Base-by-base conservation (phyloP, 140 eudicot species). In the Flaveria floridana region DNA sequence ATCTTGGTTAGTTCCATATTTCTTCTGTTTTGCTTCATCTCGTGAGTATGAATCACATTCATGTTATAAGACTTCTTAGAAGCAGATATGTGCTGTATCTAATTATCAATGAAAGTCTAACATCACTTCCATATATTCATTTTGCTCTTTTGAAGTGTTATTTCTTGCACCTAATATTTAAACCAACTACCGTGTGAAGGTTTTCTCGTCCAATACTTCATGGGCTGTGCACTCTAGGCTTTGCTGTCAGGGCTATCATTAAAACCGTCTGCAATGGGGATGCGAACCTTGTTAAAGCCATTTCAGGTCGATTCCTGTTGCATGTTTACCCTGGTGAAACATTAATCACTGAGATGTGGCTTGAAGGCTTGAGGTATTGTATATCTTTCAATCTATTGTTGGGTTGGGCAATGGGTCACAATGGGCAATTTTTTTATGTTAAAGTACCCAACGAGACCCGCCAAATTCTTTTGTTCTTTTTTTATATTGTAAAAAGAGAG, bases 291-390 rank as follows among this genome's bases (percentile, higher is more conserved):
- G 81, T 94, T 16, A 88, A 85, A 81, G 84, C 82, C 87, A 86
- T 94, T 80, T 84, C 97, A 3, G 90, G 91, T 53, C 85, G 89
- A 48, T 90, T 94, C 71, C 84, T 90, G 30, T 73, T 90, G 41
- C 99, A 88, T 75, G 97, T 90, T 65, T 94, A 85, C 78, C 92
- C 99, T 52, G 97, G 97, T 16, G 99, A 94, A 85, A 86, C 99
- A 7, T 76, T 94, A 55, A 76, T 84, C 67, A 90, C 97, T 11
- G 95, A 90, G 82, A 94, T 94, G 99, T 90, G 99, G 99, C 86
- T 90, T 11, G 86, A 90, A 50, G 97, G 89, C 20, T 79, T 67
- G 53, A 90, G 97, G 99, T 90, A 85, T 34, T 51, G 1, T 62
- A 15, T n/a, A 25, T 55, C 19, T 72, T 37, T 68, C 19, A 68